Conservation (phyloP, 148 eudicot species). For the Chenopodium formosanum region DNA sequence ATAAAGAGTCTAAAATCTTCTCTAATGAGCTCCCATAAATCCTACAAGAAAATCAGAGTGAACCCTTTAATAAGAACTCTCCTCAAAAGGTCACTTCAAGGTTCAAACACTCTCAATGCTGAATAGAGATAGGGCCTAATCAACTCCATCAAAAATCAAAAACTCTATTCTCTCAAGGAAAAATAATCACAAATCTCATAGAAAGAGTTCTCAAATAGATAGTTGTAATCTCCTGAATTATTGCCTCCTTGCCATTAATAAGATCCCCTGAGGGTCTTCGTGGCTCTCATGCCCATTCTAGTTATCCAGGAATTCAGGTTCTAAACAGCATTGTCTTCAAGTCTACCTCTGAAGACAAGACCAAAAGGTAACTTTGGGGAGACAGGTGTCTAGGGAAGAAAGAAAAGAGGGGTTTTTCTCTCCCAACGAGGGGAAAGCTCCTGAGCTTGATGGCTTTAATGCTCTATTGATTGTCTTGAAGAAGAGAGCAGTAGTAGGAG, state of each 20-base stretch:
- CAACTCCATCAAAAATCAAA: background rate
- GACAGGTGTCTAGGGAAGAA: no score
- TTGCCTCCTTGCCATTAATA: background rate
- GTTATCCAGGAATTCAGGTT: no score
- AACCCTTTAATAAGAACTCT: background rate
- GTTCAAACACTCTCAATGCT: background rate
- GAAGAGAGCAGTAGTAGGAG: no score
- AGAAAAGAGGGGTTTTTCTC: no score
- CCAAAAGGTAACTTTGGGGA: no score
- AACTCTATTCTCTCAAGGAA: background rate
- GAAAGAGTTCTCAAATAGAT: background rate
- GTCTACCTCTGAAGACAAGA: no score
- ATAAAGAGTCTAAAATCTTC: background rate
- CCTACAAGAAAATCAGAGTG: background rate
- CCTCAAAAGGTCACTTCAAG: background rate
- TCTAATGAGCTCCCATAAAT: background rate
- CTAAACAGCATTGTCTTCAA: no score
- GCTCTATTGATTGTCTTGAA: no score
- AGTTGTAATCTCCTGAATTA: background rate
- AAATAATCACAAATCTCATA: background rate
- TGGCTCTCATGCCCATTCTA: no score
- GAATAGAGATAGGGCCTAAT: background rate
- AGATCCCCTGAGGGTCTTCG: background rate
- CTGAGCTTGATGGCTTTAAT: no score
- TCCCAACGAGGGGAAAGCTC: no score